phyloP scores from a whole-genome alignment of 2,329 filamentous ascomycete species.

The Paraphaeosphaeria sporulosa region DNA sequence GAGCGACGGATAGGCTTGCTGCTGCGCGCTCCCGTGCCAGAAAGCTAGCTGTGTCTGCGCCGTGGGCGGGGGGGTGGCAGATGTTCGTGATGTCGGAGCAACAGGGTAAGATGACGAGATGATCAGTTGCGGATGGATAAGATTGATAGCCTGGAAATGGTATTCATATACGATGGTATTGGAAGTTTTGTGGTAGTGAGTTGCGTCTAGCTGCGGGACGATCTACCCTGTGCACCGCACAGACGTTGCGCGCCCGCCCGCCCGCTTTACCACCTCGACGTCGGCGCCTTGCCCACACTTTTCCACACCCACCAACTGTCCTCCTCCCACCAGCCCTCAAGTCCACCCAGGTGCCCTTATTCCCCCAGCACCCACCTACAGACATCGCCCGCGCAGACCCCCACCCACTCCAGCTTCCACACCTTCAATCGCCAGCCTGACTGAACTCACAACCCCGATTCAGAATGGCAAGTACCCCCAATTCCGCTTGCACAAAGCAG shows the following conservation, averaged over 20 bases:
- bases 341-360: too few species aligned
- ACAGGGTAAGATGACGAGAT: background rate
- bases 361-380: background rate
- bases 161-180: background rate
- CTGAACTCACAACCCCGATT: background rate
- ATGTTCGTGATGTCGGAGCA: background rate
- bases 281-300: constrained; percentile 14
- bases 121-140: background rate
- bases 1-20: background rate
- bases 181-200: background rate
- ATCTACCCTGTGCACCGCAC: background rate
- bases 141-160: background rate
- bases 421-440: too few species aligned
- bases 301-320: constrained; percentile 9
- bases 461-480: constrained; percentile 1
- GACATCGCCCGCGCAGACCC: background rate
- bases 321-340: too few species aligned
- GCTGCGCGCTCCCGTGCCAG: background rate
- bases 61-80: background rate
- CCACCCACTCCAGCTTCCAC: background rate
- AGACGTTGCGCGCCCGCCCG: background rate
- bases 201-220: background rate
- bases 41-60: background rate
- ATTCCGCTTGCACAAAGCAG: background rate
- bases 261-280: background rate